Evolutionary conservation across 2,329 filamentous ascomycete species (phyloP).

Genomic region (Geoglossum cookeanum): DNA sequence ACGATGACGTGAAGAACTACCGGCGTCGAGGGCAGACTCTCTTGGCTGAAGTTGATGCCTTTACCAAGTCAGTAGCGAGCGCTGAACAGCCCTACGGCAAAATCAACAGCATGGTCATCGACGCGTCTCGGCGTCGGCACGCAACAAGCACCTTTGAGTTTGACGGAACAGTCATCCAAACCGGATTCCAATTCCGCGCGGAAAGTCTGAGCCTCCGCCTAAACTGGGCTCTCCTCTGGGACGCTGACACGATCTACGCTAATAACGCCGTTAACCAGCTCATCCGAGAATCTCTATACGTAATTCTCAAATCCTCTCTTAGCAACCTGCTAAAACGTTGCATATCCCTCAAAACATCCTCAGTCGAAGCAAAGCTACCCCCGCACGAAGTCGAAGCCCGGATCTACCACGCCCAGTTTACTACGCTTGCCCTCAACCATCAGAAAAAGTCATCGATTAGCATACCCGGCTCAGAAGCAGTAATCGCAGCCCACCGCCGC

Average conservation of each 20-base stretch:
- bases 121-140: conserved; percentile 14
- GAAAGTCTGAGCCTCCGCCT: conserved; percentile 27
- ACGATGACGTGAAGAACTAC: conserved; percentile 12
- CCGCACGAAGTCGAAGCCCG: conserved; percentile 31
- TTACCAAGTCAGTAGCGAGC: conserved; percentile 5
- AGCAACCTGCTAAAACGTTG: conserved; percentile 22
- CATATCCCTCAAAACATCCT: conserved; percentile 21
- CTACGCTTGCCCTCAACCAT: conserved; percentile 22
- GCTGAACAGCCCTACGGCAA: conserved; percentile 22
- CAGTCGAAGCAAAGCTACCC: conserved; percentile 18
- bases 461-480: background rate
- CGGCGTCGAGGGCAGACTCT: conserved; percentile 17
- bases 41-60: conserved; percentile 12
- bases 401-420: conserved; percentile 31
- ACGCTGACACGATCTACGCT: conserved; percentile 18
- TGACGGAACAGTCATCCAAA: conserved; percentile 18
- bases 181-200: conserved; percentile 24
- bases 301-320: conserved; percentile 16
- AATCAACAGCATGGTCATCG: conserved; percentile 19
- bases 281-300: background rate
- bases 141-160: conserved; percentile 12
- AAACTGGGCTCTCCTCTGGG: conserved; percentile 28
- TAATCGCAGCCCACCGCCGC: background rate
- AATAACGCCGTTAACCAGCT: conserved; percentile 7
- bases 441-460: background rate